These are phyloP conservation scores for Tricladium varicosporioides DNA, from an alignment of 2,329 filamentous ascomycete species.

Conservation along the genomic window DNA sequence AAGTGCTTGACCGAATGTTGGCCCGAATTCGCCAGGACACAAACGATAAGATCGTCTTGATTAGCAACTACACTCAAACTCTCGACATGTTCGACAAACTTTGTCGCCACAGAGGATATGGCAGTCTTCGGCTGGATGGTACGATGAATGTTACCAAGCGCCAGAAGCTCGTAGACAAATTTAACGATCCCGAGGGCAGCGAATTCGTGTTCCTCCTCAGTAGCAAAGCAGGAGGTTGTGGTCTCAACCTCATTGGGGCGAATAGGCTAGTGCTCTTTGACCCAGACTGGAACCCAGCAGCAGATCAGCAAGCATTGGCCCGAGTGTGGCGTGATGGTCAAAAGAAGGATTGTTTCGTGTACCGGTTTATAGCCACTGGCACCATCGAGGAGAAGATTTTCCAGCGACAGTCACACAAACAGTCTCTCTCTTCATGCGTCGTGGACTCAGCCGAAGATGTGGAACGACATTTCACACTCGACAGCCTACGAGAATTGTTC, in stretches of 20 bases:
- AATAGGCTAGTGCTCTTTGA: constrained; percentile 96
- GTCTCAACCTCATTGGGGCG: constrained; percentile 90
- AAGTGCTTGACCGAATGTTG: constrained; percentile 96
- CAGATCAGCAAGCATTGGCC: constrained; percentile 93
- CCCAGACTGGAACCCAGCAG: constrained; percentile 96
- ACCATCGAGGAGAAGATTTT: constrained; percentile 99
- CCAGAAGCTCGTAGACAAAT: constrained; percentile 94
- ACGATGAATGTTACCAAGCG: constrained; percentile 98
- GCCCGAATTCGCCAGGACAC: constrained; percentile 93
- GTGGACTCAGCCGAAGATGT: constrained; percentile 97
- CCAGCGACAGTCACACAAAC: constrained; percentile 96
- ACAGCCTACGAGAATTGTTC: constrained; percentile 89
- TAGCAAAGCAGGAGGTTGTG: constrained; percentile 94
- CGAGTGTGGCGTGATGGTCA: constrained; percentile 98
- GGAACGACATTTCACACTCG: constrained; percentile 91
- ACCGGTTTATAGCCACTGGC: constrained; percentile 97
- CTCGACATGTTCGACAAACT: constrained; percentile 91
- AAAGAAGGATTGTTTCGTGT: constrained; percentile 99
- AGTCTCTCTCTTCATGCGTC: constrained; percentile 92
- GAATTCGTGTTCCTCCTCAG: constrained; percentile 97
- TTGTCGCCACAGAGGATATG: constrained; percentile 82
- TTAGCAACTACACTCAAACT: constrained; percentile 97
- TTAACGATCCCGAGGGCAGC: constrained; percentile 86
- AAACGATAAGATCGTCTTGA: constrained; percentile 98
- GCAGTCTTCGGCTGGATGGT: constrained; percentile 84